Percentiles rank a stretch among this genome's conserved stretches.
phyloP scores from a whole-genome alignment of 306 rosid species.

The Quercus wislizeni region DNA sequence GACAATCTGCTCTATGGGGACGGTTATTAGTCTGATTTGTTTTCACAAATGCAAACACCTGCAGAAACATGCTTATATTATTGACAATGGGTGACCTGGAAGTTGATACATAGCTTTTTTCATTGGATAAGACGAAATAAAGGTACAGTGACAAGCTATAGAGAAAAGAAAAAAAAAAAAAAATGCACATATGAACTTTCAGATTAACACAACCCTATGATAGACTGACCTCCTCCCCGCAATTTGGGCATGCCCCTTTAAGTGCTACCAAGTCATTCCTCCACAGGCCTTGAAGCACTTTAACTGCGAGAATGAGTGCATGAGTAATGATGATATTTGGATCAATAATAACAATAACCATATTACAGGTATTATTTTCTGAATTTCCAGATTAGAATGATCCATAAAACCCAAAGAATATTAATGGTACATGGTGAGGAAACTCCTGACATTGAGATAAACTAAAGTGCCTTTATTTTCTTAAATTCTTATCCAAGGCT shows the following conservation, averaged over 20 bases:
- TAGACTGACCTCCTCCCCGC: constrained; percentile 83
- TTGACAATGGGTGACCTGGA: constrained; percentile 9
- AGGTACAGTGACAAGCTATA: neutral
- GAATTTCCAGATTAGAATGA: neutral
- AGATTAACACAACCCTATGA: neutral
- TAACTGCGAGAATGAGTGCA: constrained; percentile 41
- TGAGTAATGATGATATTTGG: neutral
- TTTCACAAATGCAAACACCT: constrained; percentile 95
- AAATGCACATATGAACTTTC: neutral
- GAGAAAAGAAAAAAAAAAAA: neutral
- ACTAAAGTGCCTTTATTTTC: neutral
- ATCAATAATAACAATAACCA: neutral
- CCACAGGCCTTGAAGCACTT: constrained; percentile 86
- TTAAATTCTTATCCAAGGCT: neutral
- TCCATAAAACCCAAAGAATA: neutral
- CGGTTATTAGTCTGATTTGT: constrained; percentile 47
- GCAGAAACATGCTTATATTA: constrained; percentile 12
- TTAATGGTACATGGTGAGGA: neutral
- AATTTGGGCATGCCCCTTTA: constrained; percentile 87
- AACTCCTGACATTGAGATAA: neutral
- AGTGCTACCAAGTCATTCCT: constrained; percentile 74
- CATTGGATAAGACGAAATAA: constrained; percentile 6
- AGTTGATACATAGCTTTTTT: constrained; percentile 10
- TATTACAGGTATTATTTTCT: neutral
- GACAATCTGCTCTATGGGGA: constrained; percentile 91